Conservation (phyloP, 495 filamentous ascomycete species). For the Penicillium coffeae region DNA sequence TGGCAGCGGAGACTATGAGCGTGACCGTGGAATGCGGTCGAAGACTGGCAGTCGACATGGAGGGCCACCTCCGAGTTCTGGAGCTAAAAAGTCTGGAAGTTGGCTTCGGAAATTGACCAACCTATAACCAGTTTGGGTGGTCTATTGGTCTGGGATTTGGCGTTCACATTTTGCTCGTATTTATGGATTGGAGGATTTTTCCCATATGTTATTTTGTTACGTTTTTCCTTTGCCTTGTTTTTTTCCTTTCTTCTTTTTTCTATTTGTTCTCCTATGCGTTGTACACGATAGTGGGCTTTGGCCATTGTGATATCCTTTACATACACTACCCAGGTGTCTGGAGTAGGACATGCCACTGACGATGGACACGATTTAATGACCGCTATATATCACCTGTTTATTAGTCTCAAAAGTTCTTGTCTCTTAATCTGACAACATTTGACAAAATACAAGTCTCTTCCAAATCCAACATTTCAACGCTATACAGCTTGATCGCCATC, state of each 20-base stretch:
- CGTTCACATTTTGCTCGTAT: neutral
- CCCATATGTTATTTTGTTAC: no score
- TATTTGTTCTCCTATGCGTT: neutral
- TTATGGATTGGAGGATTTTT: no score
- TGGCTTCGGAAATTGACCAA: slow-evolving; percentile 48
- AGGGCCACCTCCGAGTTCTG: slow-evolving; percentile 23
- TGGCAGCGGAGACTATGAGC: slow-evolving; percentile 41
- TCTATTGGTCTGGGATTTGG: neutral
- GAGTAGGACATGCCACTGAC: neutral
- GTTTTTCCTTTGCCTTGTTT: neutral
- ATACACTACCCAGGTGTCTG: neutral
- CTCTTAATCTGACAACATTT: no score
- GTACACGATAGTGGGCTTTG: slow-evolving; percentile 1
- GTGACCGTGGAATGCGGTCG: slow-evolving; percentile 36
- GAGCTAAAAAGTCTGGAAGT: slow-evolving; percentile 35
- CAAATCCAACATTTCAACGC: neutral
- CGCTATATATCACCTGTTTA: neutral
- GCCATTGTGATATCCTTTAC: neutral
- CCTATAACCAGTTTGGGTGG: neutral
- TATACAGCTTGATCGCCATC: neutral
- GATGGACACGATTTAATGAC: neutral
- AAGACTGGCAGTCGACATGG: slow-evolving; percentile 29
- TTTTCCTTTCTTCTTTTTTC: neutral
- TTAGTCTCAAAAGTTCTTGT: no score
- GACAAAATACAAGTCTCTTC: neutral